Base-by-base conservation (phyloP, 2,329 filamentous ascomycete genomes). In the Fusarium sp. region DNA sequence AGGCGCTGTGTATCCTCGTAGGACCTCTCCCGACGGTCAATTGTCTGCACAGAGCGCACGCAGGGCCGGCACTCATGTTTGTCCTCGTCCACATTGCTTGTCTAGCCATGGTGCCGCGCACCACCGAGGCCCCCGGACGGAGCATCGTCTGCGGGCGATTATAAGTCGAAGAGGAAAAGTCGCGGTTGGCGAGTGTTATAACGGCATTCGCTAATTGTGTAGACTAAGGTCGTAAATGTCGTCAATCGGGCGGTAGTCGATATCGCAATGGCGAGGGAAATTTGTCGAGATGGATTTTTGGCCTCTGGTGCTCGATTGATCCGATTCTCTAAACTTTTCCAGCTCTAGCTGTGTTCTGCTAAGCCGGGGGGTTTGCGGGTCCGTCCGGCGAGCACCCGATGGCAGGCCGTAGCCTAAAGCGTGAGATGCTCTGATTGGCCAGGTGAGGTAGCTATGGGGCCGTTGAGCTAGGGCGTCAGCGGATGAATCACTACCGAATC, bases 111-210 rank as follows among this genome's bases (percentile, higher is more conserved):
- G 81, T 79, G 72, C 80, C 77, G 61, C 82, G 80, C 74, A 88
- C 82, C 80, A 80, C 78, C 73, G 82, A 82, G 78, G 85, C 83
- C 81, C 85, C 83, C 64, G 83, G 80, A 77, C 83, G 84, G 77
- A 88, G 82, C 80, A 83, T 86, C 86, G 89, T 89, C 60, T n/a
- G 63, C 66, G 44, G 46, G 61, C 43, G 42, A 41, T 33, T 54
- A 37, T 66, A 49, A 38, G 53, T 50, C 48, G 37, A 29, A 29
- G 48, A 66, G 53, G 42, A 37, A 16, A 37, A 42, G 11, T 21
- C 31, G 59, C 24, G 15, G 23, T 9, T 31, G n/a, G 33, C 26
- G 54, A 47, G n/a, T 44, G 20, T 38, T 44, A 69, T 68, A 28
- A 62, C 59, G 43, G 26, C 68, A 70, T 70, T 68, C 68, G 67